A percentile compares a stretch with the other conserved stretches of the same genome.
phyloP scores from a whole-genome alignment of 2,329 filamentous ascomycete species.

The Talaromyces sp. region DNA sequence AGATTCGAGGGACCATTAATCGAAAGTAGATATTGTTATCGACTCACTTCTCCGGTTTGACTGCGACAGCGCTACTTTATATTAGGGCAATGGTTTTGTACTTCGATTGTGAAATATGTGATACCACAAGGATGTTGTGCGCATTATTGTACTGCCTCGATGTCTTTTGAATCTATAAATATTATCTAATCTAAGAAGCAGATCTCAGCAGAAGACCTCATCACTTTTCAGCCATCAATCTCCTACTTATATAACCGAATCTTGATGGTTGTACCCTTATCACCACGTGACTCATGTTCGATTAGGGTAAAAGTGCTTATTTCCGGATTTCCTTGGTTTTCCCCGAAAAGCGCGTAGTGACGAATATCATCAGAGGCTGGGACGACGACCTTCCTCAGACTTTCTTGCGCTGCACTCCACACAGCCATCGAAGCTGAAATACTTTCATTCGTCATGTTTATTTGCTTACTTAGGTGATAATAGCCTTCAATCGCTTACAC shows the following conservation, averaged over 20 bases:
- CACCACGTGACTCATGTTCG: slow-evolving; percentile 8
- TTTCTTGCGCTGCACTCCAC: not conserved
- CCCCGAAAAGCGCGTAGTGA: not conserved
- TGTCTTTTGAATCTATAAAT: not conserved
- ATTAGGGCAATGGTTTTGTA: not conserved
- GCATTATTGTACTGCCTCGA: not conserved
- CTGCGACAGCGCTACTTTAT: not conserved
- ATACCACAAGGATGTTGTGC: not conserved
- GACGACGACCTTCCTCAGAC: not conserved
- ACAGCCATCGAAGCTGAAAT: not conserved
- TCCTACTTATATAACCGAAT: not conserved
- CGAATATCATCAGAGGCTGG: not conserved
- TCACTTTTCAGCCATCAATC: not conserved
- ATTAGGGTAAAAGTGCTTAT: not conserved
- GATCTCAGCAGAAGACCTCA: too few species aligned
- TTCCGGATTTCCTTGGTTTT: slow-evolving; percentile 12
- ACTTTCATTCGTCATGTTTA: not conserved
- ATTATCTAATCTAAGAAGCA: not conserved
- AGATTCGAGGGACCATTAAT: not conserved
- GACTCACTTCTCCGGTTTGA: not conserved
- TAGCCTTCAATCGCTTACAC: not conserved
- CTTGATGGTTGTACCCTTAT: not conserved
- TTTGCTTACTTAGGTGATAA: not conserved
- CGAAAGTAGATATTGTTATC: not conserved
- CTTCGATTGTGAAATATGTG: not conserved